Evolutionary conservation across 2,329 filamentous ascomycete species (phyloP), one percentile per base, ranked within the genome.

Genomic region (Colletotrichum sp.): DNA sequence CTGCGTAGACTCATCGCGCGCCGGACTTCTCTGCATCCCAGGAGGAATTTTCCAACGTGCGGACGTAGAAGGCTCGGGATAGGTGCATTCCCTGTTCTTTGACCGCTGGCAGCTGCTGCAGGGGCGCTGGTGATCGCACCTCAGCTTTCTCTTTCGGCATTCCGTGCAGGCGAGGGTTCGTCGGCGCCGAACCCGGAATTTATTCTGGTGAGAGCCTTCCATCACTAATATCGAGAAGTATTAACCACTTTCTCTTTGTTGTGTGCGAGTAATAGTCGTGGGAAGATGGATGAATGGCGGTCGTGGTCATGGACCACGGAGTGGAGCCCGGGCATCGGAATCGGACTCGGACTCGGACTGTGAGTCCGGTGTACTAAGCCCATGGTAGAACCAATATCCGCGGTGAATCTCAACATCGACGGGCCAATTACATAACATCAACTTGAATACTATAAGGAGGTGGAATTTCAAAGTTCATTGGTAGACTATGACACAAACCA

Each of bases 111-210:
- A 93, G 75, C 92, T 91, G 74, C 86, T 88, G 79, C 92, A 93
- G 2, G 92, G 92, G 9, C 83, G 82, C 72, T 88, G 88, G 69
- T 90, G 89, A 79, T 93, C 89, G 79, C 92, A 93, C 61, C 88
- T 87, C 73, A 93, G 89, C 82, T 93, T 94, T 59, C 91, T 89
- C 71, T 83, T 88, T 57, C 91, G 86, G 79, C 92, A 93, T 62
- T 91, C 85, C 78, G 87, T 83, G 80, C 91, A 92, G 3, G 91
- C 91, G 25, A 88, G 82, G 5, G 86, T 82, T 44, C 84, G 85
- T 29, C 84, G 82, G 68, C 84, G 82, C n/a, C 84, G 81, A 71
- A 55, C 5, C 19, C 65, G 65, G 16, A 19, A 13, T 12, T 68
- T 12, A 16, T 16, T 68, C 3, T 34, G 63, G 12, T 22, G n/a